phyloP scores from a whole-genome alignment of 2,329 filamentous ascomycete genomes.

The Chaetomiaceae sp. region DNA sequence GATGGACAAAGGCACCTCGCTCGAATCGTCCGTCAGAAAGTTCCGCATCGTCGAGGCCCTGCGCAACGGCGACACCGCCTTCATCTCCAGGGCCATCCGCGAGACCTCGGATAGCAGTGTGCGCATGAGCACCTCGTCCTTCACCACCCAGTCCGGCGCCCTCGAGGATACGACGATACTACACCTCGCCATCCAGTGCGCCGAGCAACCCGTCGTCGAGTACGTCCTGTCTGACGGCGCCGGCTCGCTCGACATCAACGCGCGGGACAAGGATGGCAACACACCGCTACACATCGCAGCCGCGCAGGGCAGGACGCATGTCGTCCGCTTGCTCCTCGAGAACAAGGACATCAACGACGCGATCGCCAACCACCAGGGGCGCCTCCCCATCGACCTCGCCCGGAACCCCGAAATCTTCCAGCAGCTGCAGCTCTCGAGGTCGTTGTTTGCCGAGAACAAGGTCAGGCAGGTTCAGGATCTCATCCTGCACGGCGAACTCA shows the following conservation, averaged over 20 bases:
- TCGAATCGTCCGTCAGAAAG: slow-evolving; percentile 91
- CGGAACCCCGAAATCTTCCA: slow-evolving; percentile 94
- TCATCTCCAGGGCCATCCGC: slow-evolving; percentile 80
- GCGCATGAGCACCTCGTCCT: slow-evolving; percentile 54
- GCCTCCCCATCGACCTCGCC: slow-evolving; percentile 81
- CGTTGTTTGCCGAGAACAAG: slow-evolving; percentile 83
- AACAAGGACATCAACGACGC: slow-evolving; percentile 84
- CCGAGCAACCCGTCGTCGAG: slow-evolving; percentile 86
- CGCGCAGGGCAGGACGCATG: slow-evolving; percentile 69
- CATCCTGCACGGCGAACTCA: slow-evolving; percentile 69
- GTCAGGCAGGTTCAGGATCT: slow-evolving; percentile 79
- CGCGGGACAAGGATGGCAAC: slow-evolving; percentile 88
- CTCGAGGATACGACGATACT: slow-evolving; percentile 84
- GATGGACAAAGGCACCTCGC: slow-evolving; percentile 48
- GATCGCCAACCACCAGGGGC: slow-evolving; percentile 76
- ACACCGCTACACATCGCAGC: slow-evolving; percentile 88
- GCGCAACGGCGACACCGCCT: slow-evolving; percentile 82
- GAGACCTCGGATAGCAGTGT: slow-evolving; percentile 54
- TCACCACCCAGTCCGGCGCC: slow-evolving; percentile 40
- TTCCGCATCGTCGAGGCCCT: slow-evolving; percentile 93
- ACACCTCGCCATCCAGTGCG: slow-evolving; percentile 92
- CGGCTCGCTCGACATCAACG: slow-evolving; percentile 73
- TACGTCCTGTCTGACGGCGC: slow-evolving; percentile 79
- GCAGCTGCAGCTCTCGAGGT: slow-evolving; percentile 83
- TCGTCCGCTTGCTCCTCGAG: slow-evolving; percentile 80